Evolutionary conservation across 805 yeast genomes (phyloP), one percentile per base, ranked within the genome.

Genomic region (Ogataea trehaloabstinens): DNA sequence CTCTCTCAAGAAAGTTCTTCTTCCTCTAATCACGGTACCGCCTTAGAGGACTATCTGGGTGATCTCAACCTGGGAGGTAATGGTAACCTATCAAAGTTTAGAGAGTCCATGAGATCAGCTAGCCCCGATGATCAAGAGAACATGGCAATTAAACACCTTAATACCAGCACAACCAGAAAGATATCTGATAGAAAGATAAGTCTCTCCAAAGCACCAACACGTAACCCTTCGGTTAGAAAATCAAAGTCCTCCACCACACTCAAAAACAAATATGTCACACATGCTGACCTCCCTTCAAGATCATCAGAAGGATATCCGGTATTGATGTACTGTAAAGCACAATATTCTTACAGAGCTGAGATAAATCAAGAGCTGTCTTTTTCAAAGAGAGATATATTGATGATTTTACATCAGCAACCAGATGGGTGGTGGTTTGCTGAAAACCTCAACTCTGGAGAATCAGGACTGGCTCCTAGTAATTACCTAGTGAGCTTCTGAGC

Each of bases 361-460:
- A 74, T 80, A 19, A 78, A 80, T 12, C 81, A 76, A 37, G 87
- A 80, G 44, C 67, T 80, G 6, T 60, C 75, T 6, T 81, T 80
- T 64, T 67, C 73, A 31, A 77, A 77, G 51, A 78, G 75, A 41
- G 86, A 81, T 45, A 52, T 71, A 3, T 54, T 80, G 34, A 60
- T 76, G 40, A 74, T 80, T 3, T 50, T 78, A 13, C 70, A 68
- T 31, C 74, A 67, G 68, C 85, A 80, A 54, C 80, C 79, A 17
- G 87, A 80, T 48, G 85, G 85, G 1, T 80, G 87, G 87, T 81
- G 87, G 87, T 80, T 76, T 49, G 79, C 78, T 22, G 87, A 80
- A 49, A 76, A 77, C 16, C 41, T 70, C 24, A 66, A 67, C 24
- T 60, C 67, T 8, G 65, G 65, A 2, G 63, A 61, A 22, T 57